Conservation (phyloP, 2,329 filamentous ascomycete genomes). For the Phoma sp. region DNA sequence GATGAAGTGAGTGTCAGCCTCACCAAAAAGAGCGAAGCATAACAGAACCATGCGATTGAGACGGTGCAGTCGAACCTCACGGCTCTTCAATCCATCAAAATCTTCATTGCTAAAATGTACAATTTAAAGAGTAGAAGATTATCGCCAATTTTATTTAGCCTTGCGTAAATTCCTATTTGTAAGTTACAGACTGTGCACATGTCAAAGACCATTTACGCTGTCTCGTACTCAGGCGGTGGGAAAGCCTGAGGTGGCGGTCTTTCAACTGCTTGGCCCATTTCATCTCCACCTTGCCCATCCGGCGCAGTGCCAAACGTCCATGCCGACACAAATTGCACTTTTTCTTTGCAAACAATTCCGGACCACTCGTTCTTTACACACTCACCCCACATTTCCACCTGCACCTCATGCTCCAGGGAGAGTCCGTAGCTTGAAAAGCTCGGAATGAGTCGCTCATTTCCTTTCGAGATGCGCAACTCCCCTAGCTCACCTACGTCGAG, state of each 20-base stretch:
- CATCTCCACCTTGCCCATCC: not conserved
- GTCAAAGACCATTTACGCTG: not conserved
- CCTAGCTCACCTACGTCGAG: conserved; percentile 19
- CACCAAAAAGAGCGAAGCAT: too few species aligned
- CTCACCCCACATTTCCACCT: conserved; percentile 34
- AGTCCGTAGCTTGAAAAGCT: conserved; percentile 39
- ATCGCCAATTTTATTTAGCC: too few species aligned
- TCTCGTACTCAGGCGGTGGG: conserved; percentile 13
- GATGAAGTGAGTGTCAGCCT: too few species aligned
- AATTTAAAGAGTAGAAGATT: too few species aligned
- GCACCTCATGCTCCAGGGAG: conserved; percentile 28
- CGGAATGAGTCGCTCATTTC: conserved; percentile 18
- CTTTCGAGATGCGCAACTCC: conserved; percentile 9
- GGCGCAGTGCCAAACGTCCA: conserved; percentile 11
- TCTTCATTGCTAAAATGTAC: too few species aligned
- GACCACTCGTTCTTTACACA: conserved; percentile 35
- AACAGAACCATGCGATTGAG: too few species aligned
- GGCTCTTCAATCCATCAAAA: too few species aligned
- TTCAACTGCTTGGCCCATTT: not conserved
- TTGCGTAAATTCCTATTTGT: too few species aligned
- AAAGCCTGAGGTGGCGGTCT: conserved; percentile 11
- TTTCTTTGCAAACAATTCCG: conserved; percentile 20
- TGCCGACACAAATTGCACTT: conserved; percentile 26
- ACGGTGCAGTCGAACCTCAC: too few species aligned
- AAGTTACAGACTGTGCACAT: not conserved